Percentiles rank a stretch among this genome's conserved stretches.
These are phyloP conservation scores for Aspergillus viridinutans DNA, from an alignment of 2,329 filamentous ascomycete species.

Conservation along the genomic window DNA sequence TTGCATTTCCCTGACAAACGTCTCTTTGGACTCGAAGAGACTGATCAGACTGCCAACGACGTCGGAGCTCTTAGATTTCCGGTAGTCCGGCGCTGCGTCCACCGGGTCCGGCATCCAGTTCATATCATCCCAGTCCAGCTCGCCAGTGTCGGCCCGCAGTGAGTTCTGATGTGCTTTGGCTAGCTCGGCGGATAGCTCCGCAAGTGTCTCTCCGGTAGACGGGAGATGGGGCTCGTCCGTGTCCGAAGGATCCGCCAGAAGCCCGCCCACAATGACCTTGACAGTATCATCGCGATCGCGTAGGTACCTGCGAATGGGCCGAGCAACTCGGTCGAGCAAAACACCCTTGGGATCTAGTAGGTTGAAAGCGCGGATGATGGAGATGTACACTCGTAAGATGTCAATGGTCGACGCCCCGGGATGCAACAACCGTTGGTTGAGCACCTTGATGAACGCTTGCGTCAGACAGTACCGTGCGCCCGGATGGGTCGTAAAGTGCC, in stretches of 20 bases:
- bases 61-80: slow-evolving; percentile 81
- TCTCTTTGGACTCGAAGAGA: slow-evolving; percentile 81
- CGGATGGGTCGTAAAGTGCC: slow-evolving; percentile 51
- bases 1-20: slow-evolving; percentile 93
- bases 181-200: slow-evolving; percentile 54
- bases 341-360: slow-evolving; percentile 62
- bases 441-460: slow-evolving; percentile 49
- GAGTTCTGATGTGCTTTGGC: slow-evolving; percentile 39
- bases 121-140: slow-evolving; percentile 88
- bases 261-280: slow-evolving; percentile 60
- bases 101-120: slow-evolving; percentile 89
- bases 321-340: slow-evolving; percentile 62
- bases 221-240: slow-evolving; percentile 26
- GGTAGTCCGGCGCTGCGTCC: slow-evolving; percentile 89
- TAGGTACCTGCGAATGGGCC: slow-evolving; percentile 60
- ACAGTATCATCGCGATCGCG: slow-evolving; percentile 63
- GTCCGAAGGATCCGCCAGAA: slow-evolving; percentile 53
- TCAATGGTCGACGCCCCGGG: slow-evolving; percentile 62
- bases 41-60: slow-evolving; percentile 87
- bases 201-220: slow-evolving; percentile 40
- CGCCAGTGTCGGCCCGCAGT: slow-evolving; percentile 51
- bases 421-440: slow-evolving; percentile 55
- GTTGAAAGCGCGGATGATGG: slow-evolving; percentile 61
- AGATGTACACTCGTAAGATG: slow-evolving; percentile 65
- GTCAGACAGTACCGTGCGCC: slow-evolving; percentile 54